Evolutionary conservation across 495 filamentous ascomycete genomes (phyloP).

Genomic region (Aspergillus diversus): DNA sequence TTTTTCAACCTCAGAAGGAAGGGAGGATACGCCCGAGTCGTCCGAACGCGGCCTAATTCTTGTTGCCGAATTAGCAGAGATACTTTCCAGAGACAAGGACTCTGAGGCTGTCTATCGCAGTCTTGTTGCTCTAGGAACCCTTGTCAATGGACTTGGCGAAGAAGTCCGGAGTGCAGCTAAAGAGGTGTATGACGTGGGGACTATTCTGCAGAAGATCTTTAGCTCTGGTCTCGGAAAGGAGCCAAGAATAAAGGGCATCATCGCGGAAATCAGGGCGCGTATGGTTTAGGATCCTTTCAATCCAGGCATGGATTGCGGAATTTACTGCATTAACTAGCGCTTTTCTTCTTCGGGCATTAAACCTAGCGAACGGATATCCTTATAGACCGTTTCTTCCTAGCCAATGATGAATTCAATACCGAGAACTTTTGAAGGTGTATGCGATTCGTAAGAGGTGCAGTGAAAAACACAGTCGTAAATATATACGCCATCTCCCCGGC

Average conservation of each 20-base stretch:
- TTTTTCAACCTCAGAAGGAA: slow-evolving; percentile 50
- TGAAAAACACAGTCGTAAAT: not conserved
- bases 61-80: slow-evolving; percentile 63
- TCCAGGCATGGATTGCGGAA: not conserved
- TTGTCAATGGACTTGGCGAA: slow-evolving; percentile 51
- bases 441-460: not conserved
- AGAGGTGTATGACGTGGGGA: slow-evolving; percentile 50
- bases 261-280: slow-evolving; percentile 46
- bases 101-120: slow-evolving; percentile 82
- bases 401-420: not conserved
- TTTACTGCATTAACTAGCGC: slow-evolving; percentile 1
- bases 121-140: slow-evolving; percentile 80
- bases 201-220: slow-evolving; percentile 38
- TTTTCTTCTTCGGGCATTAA: not conserved
- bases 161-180: slow-evolving; percentile 54
- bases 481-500: not conserved
- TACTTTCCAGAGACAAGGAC: slow-evolving; percentile 68
- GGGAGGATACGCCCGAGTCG: slow-evolving; percentile 42
- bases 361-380: not conserved
- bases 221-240: slow-evolving; percentile 48
- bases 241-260: slow-evolving; percentile 52
- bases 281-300: slow-evolving; percentile 26
- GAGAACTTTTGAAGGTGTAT: not conserved
- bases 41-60: slow-evolving; percentile 62
- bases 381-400: not conserved